A percentile compares a stretch with the other conserved stretches of the same genome.
These are phyloP conservation scores for Candida gorgasii DNA, from an alignment of 805 yeast species.

Conservation along the genomic window DNA sequence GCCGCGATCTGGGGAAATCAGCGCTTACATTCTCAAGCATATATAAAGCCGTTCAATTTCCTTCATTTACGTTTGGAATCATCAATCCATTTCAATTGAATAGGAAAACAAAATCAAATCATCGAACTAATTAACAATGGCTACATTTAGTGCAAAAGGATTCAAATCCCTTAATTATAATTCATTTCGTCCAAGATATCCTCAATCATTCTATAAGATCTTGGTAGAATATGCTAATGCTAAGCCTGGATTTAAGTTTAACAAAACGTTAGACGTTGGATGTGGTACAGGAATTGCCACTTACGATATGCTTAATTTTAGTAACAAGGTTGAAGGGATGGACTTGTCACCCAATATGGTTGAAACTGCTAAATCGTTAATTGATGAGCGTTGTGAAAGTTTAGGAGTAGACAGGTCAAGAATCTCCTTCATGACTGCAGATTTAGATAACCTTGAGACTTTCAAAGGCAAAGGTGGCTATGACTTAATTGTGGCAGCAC, in stretches of 20 bases:
- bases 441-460: conserved; percentile 29
- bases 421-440: conserved; percentile 31
- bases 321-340: conserved; percentile 42
- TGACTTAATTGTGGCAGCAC: conserved; percentile 44
- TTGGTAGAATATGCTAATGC: conserved; percentile 26
- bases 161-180: conserved; percentile 36
- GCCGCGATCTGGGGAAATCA: conserved; percentile 1
- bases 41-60: neutral
- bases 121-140: conserved; percentile 24
- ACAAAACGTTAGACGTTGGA: conserved; percentile 43
- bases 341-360: conserved; percentile 53
- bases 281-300: conserved; percentile 59
- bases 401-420: conserved; percentile 27
- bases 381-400: conserved; percentile 22
- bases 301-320: conserved; percentile 40
- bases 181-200: conserved; percentile 45
- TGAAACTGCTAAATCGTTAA: conserved; percentile 37
- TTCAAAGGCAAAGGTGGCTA: conserved; percentile 17
- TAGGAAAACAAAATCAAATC: no score
- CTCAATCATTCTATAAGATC: conserved; percentile 35
- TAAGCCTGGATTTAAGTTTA: conserved; percentile 17
- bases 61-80: neutral
- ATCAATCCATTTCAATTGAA: neutral
- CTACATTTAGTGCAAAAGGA: conserved; percentile 33
- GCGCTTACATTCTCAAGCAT: neutral